These are phyloP conservation scores for Acer campestre DNA, from an alignment of 345 rosid species.

Conservation along the genomic window DNA sequence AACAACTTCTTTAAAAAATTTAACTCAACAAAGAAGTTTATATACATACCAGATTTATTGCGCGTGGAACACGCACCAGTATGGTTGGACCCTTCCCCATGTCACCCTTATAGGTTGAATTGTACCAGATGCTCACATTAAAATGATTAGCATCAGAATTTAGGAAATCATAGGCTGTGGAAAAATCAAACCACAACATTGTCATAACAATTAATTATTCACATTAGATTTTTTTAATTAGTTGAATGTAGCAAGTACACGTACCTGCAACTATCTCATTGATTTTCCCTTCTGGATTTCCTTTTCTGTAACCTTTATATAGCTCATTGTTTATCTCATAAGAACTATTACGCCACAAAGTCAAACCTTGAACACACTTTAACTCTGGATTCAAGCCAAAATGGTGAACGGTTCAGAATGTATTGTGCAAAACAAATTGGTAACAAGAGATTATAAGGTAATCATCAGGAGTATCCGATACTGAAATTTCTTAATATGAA, in stretches of 20 bases:
- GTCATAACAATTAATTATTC: conserved; percentile 2
- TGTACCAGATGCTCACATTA: conserved; percentile 80
- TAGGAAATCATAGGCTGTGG: conserved; percentile 78
- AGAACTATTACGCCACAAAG: conserved; percentile 70
- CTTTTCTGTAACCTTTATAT: conserved; percentile 67
- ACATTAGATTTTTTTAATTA: conserved; percentile 4
- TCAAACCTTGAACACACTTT: conserved; percentile 56
- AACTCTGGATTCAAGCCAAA: conserved; percentile 40
- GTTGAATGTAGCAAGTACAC: conserved; percentile 16
- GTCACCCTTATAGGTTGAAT: conserved; percentile 53
- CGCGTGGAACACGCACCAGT: conserved; percentile 68
- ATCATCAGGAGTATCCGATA: neutral
- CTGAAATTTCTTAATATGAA: neutral
- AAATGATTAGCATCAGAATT: conserved; percentile 56
- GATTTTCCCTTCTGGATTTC: conserved; percentile 56
- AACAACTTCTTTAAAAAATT: neutral
- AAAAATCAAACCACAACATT: conserved; percentile 22
- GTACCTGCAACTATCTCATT: conserved; percentile 84
- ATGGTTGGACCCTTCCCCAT: conserved; percentile 8
- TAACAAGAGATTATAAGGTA: neutral
- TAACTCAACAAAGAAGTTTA: conserved; percentile 6
- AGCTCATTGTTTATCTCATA: conserved; percentile 67
- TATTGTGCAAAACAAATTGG: neutral
- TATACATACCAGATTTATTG: conserved; percentile 73
- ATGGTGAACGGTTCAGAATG: neutral